Evolutionary conservation across 2,329 filamentous ascomycete genomes (phyloP), one percentile per base, ranked within the genome.

Genomic region (Periconia digitata): DNA sequence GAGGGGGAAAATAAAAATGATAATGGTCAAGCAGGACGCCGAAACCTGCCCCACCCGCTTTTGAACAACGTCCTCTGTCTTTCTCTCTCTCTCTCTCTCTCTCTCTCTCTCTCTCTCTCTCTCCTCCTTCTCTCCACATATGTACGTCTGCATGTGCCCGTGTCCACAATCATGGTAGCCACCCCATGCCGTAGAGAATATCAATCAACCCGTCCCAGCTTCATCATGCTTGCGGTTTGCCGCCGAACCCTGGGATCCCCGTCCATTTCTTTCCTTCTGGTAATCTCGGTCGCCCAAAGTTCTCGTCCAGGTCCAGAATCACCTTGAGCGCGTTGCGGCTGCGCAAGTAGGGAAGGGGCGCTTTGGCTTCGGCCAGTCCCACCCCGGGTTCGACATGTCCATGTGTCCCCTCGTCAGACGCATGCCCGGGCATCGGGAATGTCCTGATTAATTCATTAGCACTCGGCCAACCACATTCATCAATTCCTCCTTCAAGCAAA

Each of bases 321-420:
- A 96, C 89, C 81, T 96, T 96, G 60, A 97, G 79, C 10, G 92
- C 92, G 70, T 96, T 97, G 51, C 91, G 81, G 73, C 89, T 95
- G 61, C 85, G 76, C 56, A 89, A 71, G 66, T 86, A 87, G 23
- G 84, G 83, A 53, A 87, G 70, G 39, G 84, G 83, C 15, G 81
- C 80, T 51, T 75, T 84, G 52, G 84, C 85, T 59, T 85, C 83
- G 56, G 79, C 79, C 47, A 89, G 73, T 10, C 83, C 82, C 6
- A 85, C 77, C 29, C 83, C 77, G 2, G 84, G 85, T 59, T 88
- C 85, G 16, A 82, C 72, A 32, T 84, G 79, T 40, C 86, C 85
- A 37, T 63, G 54, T 27, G 70, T 71, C 4, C 64, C 66, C 6
- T 80, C 76, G 54, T 77, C 75, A 13, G 76, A 73, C 47, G 80